phyloP scores from a whole-genome alignment of 495 filamentous ascomycete species.

The Thermothielavioides terrestris region DNA sequence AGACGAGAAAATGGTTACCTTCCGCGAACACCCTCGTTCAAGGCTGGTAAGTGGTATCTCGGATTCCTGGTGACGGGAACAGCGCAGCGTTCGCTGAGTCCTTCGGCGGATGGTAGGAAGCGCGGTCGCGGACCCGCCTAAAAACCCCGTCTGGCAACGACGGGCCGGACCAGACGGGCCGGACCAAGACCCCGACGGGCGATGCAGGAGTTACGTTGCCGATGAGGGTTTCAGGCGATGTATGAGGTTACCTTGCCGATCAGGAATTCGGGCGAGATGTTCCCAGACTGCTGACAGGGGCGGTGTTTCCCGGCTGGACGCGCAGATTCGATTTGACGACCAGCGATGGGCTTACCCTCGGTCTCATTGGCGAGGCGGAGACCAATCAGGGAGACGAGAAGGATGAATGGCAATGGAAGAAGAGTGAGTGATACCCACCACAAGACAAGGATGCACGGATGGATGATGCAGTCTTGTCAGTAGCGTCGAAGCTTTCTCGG shows the following conservation, averaged over 20 bases:
- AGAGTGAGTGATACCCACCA: slow-evolving; percentile 39
- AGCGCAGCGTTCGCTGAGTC: too few species aligned
- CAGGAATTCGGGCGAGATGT: background rate
- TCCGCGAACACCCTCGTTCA: slow-evolving; percentile 2
- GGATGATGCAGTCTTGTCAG: slow-evolving; percentile 35
- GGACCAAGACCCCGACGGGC: too few species aligned
- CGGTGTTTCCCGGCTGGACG: too few species aligned
- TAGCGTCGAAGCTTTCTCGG: slow-evolving; percentile 72
- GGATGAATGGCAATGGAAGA: slow-evolving; percentile 26
- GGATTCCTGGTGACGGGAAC: too few species aligned
- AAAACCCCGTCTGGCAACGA: too few species aligned
- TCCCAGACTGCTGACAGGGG: background rate
- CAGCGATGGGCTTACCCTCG: slow-evolving; percentile 55
- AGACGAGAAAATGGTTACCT: slow-evolving; percentile 15
- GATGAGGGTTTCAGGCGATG: too few species aligned
- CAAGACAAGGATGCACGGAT: slow-evolving; percentile 23
- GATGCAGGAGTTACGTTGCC: too few species aligned
- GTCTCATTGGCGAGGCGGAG: slow-evolving; percentile 35
- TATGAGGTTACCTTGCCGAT: background rate
- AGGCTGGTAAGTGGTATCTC: background rate
- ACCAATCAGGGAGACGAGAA: slow-evolving; percentile 31
- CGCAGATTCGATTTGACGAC: too few species aligned
- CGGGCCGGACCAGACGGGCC: too few species aligned
- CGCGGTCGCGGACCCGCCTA: too few species aligned
- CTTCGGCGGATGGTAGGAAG: too few species aligned